Conservation (phyloP, 2,329 filamentous ascomycete species). For the Neofusicoccum kwambonambiense region DNA sequence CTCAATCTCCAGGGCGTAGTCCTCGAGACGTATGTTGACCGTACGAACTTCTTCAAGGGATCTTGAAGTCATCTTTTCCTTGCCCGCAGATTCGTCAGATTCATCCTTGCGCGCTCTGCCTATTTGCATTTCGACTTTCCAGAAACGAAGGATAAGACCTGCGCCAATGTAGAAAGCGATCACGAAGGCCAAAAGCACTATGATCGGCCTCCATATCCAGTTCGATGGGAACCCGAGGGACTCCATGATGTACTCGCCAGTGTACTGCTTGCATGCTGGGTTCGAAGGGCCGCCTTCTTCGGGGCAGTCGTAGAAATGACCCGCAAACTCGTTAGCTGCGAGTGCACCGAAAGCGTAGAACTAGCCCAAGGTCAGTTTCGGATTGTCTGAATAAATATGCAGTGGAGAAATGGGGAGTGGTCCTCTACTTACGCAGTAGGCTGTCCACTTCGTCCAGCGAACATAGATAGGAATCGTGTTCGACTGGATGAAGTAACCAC, state of each 20-base stretch:
- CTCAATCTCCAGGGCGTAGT: constrained; percentile 63
- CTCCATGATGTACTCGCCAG: constrained; percentile 66
- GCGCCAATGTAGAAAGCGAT: constrained; percentile 63
- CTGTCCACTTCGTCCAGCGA: constrained; percentile 72
- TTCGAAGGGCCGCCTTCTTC: constrained; percentile 60
- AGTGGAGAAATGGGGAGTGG: too few relatives aligned
- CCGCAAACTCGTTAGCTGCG: constrained; percentile 69
- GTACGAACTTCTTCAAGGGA: constrained; percentile 56
- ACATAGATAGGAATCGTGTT: constrained; percentile 74
- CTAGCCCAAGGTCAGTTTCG: constrained; percentile 30
- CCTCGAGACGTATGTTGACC: constrained; percentile 64
- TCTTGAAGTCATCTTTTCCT: constrained; percentile 63
- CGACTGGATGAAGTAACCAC: constrained; percentile 73
- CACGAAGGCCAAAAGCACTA: constrained; percentile 61
- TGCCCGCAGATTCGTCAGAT: constrained; percentile 65
- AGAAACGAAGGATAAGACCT: constrained; percentile 61
- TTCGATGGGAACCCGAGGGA: constrained; percentile 65
- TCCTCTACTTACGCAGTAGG: constrained; percentile 49
- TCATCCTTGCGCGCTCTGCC: constrained; percentile 57
- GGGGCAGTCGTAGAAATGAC: constrained; percentile 72
- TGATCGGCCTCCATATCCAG: constrained; percentile 67
- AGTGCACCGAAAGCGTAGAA: constrained; percentile 72
- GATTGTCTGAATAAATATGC: too few relatives aligned
- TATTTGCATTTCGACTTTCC: constrained; percentile 68
- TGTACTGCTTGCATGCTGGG: constrained; percentile 67